Evolutionary conservation across 2,329 filamentous ascomycete genomes (phyloP), one percentile per base, ranked within the genome.

Genomic region (Cadophora luteo-olivacea): DNA sequence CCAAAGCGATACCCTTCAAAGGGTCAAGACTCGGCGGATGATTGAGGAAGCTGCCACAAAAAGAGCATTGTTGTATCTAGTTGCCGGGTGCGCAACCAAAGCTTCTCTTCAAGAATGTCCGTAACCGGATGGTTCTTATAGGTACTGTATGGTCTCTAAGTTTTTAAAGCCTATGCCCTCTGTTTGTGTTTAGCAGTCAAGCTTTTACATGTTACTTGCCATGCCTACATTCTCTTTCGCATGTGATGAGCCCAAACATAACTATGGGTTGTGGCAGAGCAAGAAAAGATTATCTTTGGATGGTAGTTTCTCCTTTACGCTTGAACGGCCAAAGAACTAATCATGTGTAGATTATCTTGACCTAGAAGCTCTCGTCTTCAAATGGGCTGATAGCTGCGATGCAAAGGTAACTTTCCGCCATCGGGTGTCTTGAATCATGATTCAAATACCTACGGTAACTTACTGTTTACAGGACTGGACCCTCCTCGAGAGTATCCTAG

Each of bases 381-480:
- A 89, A 75, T 90, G 88, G 88, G 87, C 86, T 67, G 87, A 89
- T 77, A 87, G 84, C 81, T 89, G 90, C 79, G 87, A 90, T 78
- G 84, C 84, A 78, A 91, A 91, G 69, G 74, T 75, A 62, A 36
- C 16, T 19, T 24, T 6, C 4, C 14, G 38, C 24, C 14, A 8
- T 38, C n/a, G 22, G 36, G n/a, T 62, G 12, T 8, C 25, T 49
- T 32, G 2, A 41, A 45, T 19, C 36, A 11, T 11, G 36, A 29
- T 29, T 41, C 61, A 36, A 51, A 22, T 25, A 14, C 25, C 36
- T 68, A 8, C 55, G n/a, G n/a, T n/a, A n/a, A n/a, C n/a, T n/a
- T n/a, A n/a, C 36, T 67, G 25, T 25, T 16, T 25, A 36, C 48
- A 76, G 73, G 75, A 76, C 69, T 77, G 73, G 73, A 65, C 41